Percentiles rank a stretch among this genome's conserved stretches.
Evolutionary conservation across 108 stramenopile species (phyloP).

Genomic region (Skeletonema tropicum): DNA sequence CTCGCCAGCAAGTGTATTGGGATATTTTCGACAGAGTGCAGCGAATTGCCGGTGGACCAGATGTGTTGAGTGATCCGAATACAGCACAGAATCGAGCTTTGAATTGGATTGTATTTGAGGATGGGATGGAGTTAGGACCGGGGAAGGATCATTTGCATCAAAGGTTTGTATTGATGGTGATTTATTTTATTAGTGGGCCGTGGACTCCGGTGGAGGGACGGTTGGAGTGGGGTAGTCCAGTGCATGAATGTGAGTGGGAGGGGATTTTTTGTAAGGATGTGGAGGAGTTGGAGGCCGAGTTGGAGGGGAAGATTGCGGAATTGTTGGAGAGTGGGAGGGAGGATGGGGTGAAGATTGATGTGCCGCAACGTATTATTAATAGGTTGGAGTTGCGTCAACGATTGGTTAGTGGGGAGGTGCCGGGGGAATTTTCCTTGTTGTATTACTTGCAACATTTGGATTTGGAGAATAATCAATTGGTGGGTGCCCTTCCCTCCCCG

Average conservation of each 20-base stretch:
- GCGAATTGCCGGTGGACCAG: constrained; percentile 20
- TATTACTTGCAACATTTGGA: constrained; percentile 53
- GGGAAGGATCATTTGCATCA: constrained; percentile 39
- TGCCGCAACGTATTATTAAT: constrained; percentile 32
- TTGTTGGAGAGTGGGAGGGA: constrained; percentile 33
- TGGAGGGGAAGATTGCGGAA: constrained; percentile 34
- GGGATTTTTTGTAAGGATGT: constrained; percentile 37
- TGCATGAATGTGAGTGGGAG: constrained; percentile 56
- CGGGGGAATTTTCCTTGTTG: constrained; percentile 39
- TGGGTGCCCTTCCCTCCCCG: constrained; percentile 42
- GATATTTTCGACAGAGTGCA: constrained; percentile 29
- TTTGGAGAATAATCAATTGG: constrained; percentile 54
- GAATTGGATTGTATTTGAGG: constrained; percentile 49
- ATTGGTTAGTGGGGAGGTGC: constrained; percentile 41
- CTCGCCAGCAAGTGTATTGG: constrained; percentile 23
- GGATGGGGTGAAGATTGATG: constrained; percentile 46
- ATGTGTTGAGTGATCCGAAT: constrained; percentile 23
- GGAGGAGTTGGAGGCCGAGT: constrained; percentile 27
- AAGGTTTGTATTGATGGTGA: constrained; percentile 47
- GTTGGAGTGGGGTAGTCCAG: constrained; percentile 48
- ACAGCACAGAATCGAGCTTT: constrained; percentile 38
- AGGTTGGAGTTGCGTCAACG: constrained; percentile 35
- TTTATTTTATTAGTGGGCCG: constrained; percentile 46
- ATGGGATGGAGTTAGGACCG: constrained; percentile 46
- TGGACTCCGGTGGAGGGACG: constrained; percentile 42